phyloP scores from a whole-genome alignment of 306 rosid genomes.

The Oxytropis ochrocephala region DNA sequence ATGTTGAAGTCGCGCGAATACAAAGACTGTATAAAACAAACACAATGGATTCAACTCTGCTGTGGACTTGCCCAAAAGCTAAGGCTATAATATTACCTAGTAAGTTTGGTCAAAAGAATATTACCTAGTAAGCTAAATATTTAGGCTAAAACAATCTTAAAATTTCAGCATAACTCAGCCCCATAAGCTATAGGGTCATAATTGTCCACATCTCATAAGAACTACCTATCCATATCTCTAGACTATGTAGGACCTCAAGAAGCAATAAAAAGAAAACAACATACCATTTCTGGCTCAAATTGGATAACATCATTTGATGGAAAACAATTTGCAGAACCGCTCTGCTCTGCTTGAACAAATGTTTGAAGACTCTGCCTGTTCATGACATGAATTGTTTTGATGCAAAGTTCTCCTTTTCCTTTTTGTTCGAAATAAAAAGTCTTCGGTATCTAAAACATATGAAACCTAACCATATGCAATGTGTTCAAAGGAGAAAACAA shows the following conservation, averaged over 20 bases:
- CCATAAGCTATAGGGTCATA: neutral
- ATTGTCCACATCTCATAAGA: neutral
- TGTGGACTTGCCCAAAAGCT: neutral
- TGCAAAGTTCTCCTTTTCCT: slow-evolving; percentile 45
- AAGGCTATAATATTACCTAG: neutral
- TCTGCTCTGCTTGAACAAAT: slow-evolving; percentile 52
- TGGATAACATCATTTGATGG: slow-evolving; percentile 37
- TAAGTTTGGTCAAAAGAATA: no score
- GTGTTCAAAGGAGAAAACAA: slow-evolving; percentile 21
- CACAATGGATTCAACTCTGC: neutral
- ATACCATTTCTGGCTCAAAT: slow-evolving; percentile 63
- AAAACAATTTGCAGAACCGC: slow-evolving; percentile 60
- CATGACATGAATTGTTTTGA: slow-evolving; percentile 37
- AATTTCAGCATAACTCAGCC: neutral
- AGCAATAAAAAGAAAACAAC: slow-evolving; percentile 2
- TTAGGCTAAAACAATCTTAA: neutral
- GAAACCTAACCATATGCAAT: slow-evolving; percentile 63
- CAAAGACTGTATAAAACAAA: neutral
- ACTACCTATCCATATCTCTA: neutral
- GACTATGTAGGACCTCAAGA: neutral
- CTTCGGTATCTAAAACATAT: slow-evolving; percentile 95
- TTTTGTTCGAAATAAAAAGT: slow-evolving; percentile 59
- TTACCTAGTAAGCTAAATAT: neutral
- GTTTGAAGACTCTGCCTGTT: slow-evolving; percentile 42
- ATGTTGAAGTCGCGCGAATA: no score